Percentiles rank a stretch among this genome's conserved stretches.
These are phyloP conservation scores for Aspergillus kassunensis DNA, from an alignment of 495 filamentous ascomycete species.

Conservation along the genomic window DNA sequence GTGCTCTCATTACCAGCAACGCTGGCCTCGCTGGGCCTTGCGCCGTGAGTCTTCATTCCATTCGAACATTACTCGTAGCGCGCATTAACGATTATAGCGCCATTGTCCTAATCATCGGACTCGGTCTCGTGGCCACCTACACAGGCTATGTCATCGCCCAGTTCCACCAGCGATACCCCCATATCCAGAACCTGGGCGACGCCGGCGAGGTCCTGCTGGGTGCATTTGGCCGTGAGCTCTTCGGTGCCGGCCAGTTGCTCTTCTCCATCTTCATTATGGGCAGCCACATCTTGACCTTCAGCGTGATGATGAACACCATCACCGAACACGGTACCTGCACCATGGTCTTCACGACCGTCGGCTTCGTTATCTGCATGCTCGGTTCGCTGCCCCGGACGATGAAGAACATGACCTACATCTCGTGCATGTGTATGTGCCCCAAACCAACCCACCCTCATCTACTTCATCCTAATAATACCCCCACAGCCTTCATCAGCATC, in stretches of 20 bases:
- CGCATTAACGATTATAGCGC: constrained; percentile 23
- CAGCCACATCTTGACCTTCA: constrained; percentile 68
- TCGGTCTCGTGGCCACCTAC: constrained; percentile 70
- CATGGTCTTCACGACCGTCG: constrained; percentile 63
- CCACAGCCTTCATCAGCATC: constrained; percentile 34
- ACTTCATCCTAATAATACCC: no score
- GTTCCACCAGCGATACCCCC: constrained; percentile 58
- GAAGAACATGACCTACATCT: constrained; percentile 56
- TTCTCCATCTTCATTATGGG: constrained; percentile 76
- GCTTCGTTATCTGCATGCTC: constrained; percentile 58
- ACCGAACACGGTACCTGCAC: constrained; percentile 65
- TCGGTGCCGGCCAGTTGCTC: constrained; percentile 61
- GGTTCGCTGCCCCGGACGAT: constrained; percentile 67
- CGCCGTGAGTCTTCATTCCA: constrained; percentile 29
- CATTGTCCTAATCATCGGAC: constrained; percentile 58
- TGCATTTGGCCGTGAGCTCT: constrained; percentile 58
- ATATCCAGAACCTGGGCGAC: constrained; percentile 66
- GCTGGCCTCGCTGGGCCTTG: constrained; percentile 59
- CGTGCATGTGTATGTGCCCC: constrained; percentile 54
- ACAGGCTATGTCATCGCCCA: constrained; percentile 73
- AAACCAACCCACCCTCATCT: neutral
- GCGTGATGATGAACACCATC: constrained; percentile 65
- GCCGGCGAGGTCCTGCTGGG: constrained; percentile 62
- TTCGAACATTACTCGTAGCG: no score
- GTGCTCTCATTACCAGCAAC: constrained; percentile 59